Conservation (phyloP, 2,329 filamentous ascomycete species). For the Didymella arachidicola region DNA sequence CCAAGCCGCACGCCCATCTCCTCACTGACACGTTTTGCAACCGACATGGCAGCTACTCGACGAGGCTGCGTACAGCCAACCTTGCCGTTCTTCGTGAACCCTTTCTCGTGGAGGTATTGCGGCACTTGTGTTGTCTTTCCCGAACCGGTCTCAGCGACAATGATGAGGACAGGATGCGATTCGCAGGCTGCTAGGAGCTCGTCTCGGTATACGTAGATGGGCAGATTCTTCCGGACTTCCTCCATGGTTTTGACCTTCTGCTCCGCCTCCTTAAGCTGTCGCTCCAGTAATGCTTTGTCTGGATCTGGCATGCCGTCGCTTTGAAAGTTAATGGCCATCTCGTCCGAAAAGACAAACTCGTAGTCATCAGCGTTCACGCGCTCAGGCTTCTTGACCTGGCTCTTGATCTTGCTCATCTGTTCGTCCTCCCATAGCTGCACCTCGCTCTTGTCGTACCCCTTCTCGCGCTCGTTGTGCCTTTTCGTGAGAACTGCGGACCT, state of each 20-base stretch:
- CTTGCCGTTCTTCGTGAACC: slow-evolving; percentile 68
- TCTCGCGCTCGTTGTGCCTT: slow-evolving; percentile 82
- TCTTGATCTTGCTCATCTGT: slow-evolving; percentile 83
- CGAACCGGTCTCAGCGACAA: slow-evolving; percentile 93
- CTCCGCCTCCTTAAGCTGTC: slow-evolving; percentile 85
- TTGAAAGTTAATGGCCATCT: slow-evolving; percentile 85
- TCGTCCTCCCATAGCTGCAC: slow-evolving; percentile 96
- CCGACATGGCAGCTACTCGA: slow-evolving; percentile 95
- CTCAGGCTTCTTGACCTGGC: slow-evolving; percentile 65
- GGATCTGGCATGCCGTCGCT: slow-evolving; percentile 60
- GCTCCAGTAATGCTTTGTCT: slow-evolving; percentile 76
- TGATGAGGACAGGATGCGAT: slow-evolving; percentile 85
- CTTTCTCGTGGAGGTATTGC: slow-evolving; percentile 82
- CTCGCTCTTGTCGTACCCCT: slow-evolving; percentile 90
- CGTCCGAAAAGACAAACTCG: slow-evolving; percentile 90
- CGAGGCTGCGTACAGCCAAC: slow-evolving; percentile 94
- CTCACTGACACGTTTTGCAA: slow-evolving; percentile 93
- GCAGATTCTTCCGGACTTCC: slow-evolving; percentile 87
- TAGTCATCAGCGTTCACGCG: slow-evolving; percentile 83
- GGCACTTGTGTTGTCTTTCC: slow-evolving; percentile 96
- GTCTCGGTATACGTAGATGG: slow-evolving; percentile 87
- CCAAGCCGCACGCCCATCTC: slow-evolving; percentile 91
- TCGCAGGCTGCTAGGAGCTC: slow-evolving; percentile 86
- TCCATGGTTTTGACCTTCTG: slow-evolving; percentile 88
- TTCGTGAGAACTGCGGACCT: slow-evolving; percentile 92